phyloP scores from a whole-genome alignment of 805 yeast species.

The Phaffomyces antillensis region DNA sequence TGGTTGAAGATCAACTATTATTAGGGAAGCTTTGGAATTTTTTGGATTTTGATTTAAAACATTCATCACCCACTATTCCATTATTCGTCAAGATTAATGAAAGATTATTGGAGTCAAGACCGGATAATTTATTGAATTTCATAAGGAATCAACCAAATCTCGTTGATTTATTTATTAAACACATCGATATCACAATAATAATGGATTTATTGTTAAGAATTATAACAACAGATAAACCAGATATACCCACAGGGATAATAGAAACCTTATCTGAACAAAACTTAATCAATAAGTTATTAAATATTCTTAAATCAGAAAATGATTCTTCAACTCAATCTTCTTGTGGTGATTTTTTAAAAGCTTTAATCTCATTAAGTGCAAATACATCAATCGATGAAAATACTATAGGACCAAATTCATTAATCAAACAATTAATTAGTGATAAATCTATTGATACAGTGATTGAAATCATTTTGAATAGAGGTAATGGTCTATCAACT shows the following conservation, averaged over 20 bases:
- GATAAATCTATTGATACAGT: slow-evolving; percentile 54
- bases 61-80: slow-evolving; percentile 68
- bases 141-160: slow-evolving; percentile 47
- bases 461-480: slow-evolving; percentile 58
- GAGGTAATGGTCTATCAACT: slow-evolving; percentile 77
- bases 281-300: slow-evolving; percentile 63
- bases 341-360: slow-evolving; percentile 90
- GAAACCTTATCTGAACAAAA: slow-evolving; percentile 69
- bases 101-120: slow-evolving; percentile 75
- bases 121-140: slow-evolving; percentile 47
- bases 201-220: slow-evolving; percentile 87
- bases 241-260: slow-evolving; percentile 81
- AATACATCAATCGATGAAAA: slow-evolving; percentile 72
- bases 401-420: slow-evolving; percentile 89
- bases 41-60: slow-evolving; percentile 46
- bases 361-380: slow-evolving; percentile 90
- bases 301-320: slow-evolving; percentile 55
- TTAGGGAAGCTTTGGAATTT: slow-evolving; percentile 73
- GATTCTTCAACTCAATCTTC: slow-evolving; percentile 73
- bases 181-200: slow-evolving; percentile 81
- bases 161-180: slow-evolving; percentile 65
- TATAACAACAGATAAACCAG: slow-evolving; percentile 87
- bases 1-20: slow-evolving; percentile 63
- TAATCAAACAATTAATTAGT: slow-evolving; percentile 81
- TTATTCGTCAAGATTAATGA: slow-evolving; percentile 86